Conservation (phyloP, 1,284 basidiomycete species). For the Tremellales sp. region DNA sequence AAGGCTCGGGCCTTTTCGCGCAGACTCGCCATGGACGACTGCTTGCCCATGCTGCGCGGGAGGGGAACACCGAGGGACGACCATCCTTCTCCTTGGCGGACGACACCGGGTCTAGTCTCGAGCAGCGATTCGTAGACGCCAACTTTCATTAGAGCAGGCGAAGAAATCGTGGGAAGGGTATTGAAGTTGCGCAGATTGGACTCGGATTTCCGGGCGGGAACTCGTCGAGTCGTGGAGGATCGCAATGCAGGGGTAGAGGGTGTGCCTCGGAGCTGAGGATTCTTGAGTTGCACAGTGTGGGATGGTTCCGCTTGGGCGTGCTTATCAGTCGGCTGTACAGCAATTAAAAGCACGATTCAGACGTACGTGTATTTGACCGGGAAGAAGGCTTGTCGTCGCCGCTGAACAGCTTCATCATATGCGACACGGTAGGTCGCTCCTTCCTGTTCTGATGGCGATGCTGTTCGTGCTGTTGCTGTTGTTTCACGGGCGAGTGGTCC, state of each 20-base stretch:
- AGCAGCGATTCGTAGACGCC: slow-evolving; percentile 29
- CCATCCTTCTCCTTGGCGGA: slow-evolving; percentile 36
- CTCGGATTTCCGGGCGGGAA: slow-evolving; percentile 34
- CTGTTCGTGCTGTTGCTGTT: too few species aligned
- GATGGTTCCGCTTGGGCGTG: slow-evolving; percentile 25
- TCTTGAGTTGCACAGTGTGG: slow-evolving; percentile 27
- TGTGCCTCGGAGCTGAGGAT: slow-evolving; percentile 25
- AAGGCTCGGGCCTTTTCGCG: slow-evolving; percentile 34
- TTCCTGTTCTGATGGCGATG: slow-evolving; percentile 18
- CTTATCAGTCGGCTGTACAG: slow-evolving; percentile 3
- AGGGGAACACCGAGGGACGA: slow-evolving; percentile 6
- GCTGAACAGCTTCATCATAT: slow-evolving; percentile 32
- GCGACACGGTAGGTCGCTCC: slow-evolving; percentile 34
- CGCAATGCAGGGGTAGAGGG: slow-evolving; percentile 37
- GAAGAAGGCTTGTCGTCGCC: slow-evolving; percentile 15
- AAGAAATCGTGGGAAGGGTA: slow-evolving; percentile 25
- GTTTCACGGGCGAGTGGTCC: too few species aligned
- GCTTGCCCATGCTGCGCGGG: slow-evolving; percentile 24
- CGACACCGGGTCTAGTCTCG: slow-evolving; percentile 28
- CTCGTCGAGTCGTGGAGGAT: slow-evolving; percentile 12
- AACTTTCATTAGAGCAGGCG: background rate
- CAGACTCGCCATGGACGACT: slow-evolving; percentile 32
- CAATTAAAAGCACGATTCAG: background rate
- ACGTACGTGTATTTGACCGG: slow-evolving; percentile 26
- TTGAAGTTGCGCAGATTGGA: slow-evolving; percentile 33